Base-by-base conservation (phyloP, 2,329 filamentous ascomycete genomes). In the Rutstroemia sp. region DNA sequence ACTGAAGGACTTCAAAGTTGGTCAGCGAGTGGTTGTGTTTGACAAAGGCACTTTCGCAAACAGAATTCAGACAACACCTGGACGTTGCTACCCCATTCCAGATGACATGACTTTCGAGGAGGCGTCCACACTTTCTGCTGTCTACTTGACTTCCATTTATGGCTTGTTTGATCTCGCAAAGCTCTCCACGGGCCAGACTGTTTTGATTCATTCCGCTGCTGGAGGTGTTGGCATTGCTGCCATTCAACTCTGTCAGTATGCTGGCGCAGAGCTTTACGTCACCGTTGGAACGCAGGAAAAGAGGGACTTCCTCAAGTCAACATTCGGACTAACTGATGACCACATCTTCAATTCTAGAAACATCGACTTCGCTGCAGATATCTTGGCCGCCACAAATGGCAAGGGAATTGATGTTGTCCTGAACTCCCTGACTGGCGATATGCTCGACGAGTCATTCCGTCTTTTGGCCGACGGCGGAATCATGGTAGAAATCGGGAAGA, bases 101-200 rank as follows among this genome's bases (percentile, higher is more conserved):
- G 64, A 69, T 19, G 60, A 60, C 17, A 61, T 75, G 57, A 63
- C 65, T 0, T 73, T 75, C 50, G 67, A 72, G 36, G 68, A 70
- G 1, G 73, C 70, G 0, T 73, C 74, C 0, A 63, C 72, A 10
- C 62, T 72, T 4, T 73, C 75, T 0, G 71, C 73, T 3, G 67
- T 72, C 0, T 59, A 61, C 30, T n/a, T 30, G 51, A 52, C 51
- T 2, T 60, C 57, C 4, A 56, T 63, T 45, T 58, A 63, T 30
- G 39, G 44, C 12, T 30, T 64, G 16, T 49, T 58, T 19, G 42
- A 58, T 10, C 34, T 59, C 9, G 60, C 48, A 54, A 17, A 57
- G 5, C 30, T 47, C 19, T 23, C n/a, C 16, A n/a, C 2, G 6
- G 59, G 60, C 7, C 61, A 72, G 46, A 60, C 39, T 3, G 54